Percentiles rank a stretch among this genome's conserved stretches.
Conservation (phyloP, 2,329 filamentous ascomycete species). For the Hypoxylon sp. region DNA sequence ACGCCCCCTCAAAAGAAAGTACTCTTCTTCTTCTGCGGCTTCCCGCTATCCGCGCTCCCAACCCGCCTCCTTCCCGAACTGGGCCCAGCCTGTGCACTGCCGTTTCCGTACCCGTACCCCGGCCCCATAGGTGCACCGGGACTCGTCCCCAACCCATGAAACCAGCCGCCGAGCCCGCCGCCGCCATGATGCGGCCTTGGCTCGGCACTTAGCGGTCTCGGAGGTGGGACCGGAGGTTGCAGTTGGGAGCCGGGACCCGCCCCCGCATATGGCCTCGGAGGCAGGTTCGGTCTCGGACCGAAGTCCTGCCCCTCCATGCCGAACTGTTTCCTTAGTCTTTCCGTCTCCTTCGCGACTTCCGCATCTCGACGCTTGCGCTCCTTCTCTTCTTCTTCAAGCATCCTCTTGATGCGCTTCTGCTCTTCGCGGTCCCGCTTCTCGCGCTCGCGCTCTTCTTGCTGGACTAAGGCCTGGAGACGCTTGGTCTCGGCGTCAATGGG, state of each 20-base stretch:
- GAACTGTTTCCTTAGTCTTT: conserved; percentile 79
- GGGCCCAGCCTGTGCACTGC: conserved; percentile 60
- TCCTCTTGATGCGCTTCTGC: conserved; percentile 72
- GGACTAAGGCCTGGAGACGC: conserved; percentile 73
- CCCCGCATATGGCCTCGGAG: conserved; percentile 53
- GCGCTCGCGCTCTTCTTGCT: conserved; percentile 69
- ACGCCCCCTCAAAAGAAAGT: conserved; percentile 60
- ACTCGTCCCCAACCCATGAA: conserved; percentile 44
- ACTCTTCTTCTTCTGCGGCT: conserved; percentile 64
- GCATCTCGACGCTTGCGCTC: conserved; percentile 70
- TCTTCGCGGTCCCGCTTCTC: conserved; percentile 69
- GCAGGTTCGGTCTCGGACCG: conserved; percentile 52
- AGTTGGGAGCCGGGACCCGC: conserved; percentile 48
- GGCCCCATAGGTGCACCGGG: conserved; percentile 45
- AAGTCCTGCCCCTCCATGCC: conserved; percentile 69
- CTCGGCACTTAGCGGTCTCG: conserved; percentile 65
- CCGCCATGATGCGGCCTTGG: conserved; percentile 51
- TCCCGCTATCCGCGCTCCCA: conserved; percentile 55
- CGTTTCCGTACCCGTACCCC: conserved; percentile 32
- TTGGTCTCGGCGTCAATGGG: conserved; percentile 81
- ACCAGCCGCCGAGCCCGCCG: conserved; percentile 52
- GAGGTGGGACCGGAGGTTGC: conserved; percentile 56
- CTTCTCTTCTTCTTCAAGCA: conserved; percentile 76
- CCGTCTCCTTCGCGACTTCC: conserved; percentile 84
- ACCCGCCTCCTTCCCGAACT: conserved; percentile 57